Base-by-base conservation (phyloP, 495 filamentous ascomycete genomes). In the Xylaria castorea region DNA sequence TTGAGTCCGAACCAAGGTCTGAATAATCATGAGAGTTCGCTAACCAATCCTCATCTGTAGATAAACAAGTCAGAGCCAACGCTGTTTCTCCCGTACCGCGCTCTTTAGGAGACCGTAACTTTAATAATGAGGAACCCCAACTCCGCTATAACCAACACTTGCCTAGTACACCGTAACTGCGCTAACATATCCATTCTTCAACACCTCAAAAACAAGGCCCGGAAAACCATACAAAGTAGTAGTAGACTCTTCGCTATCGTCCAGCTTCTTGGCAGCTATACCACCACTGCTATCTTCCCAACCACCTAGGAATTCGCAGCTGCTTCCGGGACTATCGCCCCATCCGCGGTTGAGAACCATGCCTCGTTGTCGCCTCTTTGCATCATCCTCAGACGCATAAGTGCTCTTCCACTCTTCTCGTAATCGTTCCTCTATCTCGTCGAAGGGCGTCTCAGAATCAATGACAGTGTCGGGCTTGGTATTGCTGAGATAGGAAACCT, bases 171-270 rank as follows among this genome's bases (percentile, higher is more conserved):
- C 89, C n/a, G 94, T 98, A 75, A 98, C 83, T 42, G 91, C 92
- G 79, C 93, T 95, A 42, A 99, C 94, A 53, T 90, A 91, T 4
- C 92, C 94, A 78, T 96, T 97, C 90, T 93, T 96, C 81, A 98
- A 81, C 14, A 99, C 95, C 83, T 99, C 96, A 83, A 98, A 98
- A 25, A 97, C 86, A 77, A 97, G 83, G 3, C 96, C 96, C 1
- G 95, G 96, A 78, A 97, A 98, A 14, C 95, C 94, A 85, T 93
- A 98, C 18, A 99, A 81, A 75, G 95, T 95, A 32, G 93, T 96
- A 68, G 94, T 96, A 86, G 80, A 94, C 75, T 89, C 89, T 75
- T 91, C 91, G 57, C 83, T 88, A 38, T 83, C 81, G 46, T 86
- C 83, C 22, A 84, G 77, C 30, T 80, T 86, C 65, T 83, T 86